Base-by-base conservation (phyloP, 192 early-diverging fungal species). In the Gonapodya prolifera region DNA sequence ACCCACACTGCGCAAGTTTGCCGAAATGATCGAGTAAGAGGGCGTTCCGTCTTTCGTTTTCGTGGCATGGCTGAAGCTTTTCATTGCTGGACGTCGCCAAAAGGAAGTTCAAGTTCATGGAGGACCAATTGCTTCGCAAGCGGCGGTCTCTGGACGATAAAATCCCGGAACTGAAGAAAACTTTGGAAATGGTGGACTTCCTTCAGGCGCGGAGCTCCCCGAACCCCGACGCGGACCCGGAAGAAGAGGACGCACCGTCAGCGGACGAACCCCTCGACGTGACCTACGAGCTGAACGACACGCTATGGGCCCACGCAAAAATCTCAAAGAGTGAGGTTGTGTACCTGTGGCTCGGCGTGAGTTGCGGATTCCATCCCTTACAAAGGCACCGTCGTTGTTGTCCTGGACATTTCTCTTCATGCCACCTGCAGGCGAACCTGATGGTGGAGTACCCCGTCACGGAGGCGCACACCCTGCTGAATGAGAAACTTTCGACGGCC, bases 41-140 rank as follows among this genome's bases (percentile, higher is more conserved):
- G 16, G 1, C n/a, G n/a, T n/a, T n/a, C n/a, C 77, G 70, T 23
- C 30, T 80, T 2, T 69, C 1, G 2, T 35, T 35, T 28, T 30
- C 32, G 36, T 1, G 70, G 17, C 30, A 18, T 34, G 0, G 23
- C 1, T 13, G 1, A 80, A 28, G 35, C 35, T 1, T 18, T 32
- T 31, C 2, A 45, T 18, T 30, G 18, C 33, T 75, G 18, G 0
- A 2, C 34, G 1, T 30, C n/a, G 69, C 35, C 30, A 2, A 80
- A 78, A 94, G 96, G 73, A 99, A 99, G 83, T 99, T 97, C 91
- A 94, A 93, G 83, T 98, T 94, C 80, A 99, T 99, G 97, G 96
- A 99, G 82, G 84, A 89, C 79, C 95, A 94, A 79, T 86, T 93
- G 81, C 82, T 94, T 23, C 94, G 95, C 78, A 92, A 94, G 78